Evolutionary conservation across 129 eudicot species (phyloP), one percentile per base, ranked within the genome.

Genomic region (Flaveria trinervia): DNA sequence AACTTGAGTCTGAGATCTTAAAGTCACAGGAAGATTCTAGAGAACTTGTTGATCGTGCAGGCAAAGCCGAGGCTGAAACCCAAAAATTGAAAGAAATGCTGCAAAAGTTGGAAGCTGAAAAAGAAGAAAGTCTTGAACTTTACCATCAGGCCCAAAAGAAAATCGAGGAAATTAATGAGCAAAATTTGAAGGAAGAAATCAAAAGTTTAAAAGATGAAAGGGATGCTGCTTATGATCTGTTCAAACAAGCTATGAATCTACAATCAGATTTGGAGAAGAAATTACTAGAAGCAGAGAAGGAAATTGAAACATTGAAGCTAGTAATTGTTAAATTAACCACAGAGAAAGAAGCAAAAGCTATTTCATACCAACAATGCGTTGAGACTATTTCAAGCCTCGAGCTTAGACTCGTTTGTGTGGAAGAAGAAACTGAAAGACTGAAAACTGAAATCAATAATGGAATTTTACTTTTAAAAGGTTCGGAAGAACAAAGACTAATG

Each of bases 311-410:
- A 43, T 80, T 90, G 78, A 85, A 79, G 85, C 70, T 80, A 73
- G 77, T 68, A 11, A 73, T 92, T 45, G 60, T 57, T 61, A 86
- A 82, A 76, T 74, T 86, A 60, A 77, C 61, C 1, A 84, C 82
- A 60, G 96, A 92, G 81, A 92, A 92, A 75, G 92, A 89, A 81
- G 81, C 78, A 50, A 82, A 80, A 59, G 86, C 77, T 83, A 33
- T 78, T 13, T 79, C 80, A 7, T 65, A 87, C 81, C 83, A 84
- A n/a, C 74, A 87, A 60, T 92, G 86, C 79, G 2, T 64, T n/a
- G 69, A 64, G 69, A 64, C 69, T 64, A 64, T 64, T 7, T 30
- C 69, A 30, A 64, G 69, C 46, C 46, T 64, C 18, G 69, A 64
- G 18, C 69, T 64, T 64, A 64, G 69, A 64, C 69, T 64, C 2